These are phyloP conservation scores for Globisporangium cylindrosporum DNA, from an alignment of 352 stramenopile species.

Conservation along the genomic window DNA sequence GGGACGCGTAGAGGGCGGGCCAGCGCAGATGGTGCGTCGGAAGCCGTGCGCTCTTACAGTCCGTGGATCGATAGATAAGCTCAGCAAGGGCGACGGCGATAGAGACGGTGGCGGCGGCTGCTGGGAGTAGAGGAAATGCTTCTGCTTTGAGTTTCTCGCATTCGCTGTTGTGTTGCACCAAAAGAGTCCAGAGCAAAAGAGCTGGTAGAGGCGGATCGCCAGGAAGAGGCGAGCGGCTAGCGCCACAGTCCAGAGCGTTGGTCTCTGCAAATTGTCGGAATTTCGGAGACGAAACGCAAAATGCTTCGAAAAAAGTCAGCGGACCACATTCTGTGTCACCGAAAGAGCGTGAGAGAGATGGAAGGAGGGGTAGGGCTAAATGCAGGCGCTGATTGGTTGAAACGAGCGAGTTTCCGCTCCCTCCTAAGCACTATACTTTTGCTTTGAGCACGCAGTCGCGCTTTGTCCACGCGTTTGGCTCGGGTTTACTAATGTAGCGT, in stretches of 20 bases:
- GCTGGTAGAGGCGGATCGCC: slow-evolving; percentile 5
- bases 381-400: too few relatives aligned
- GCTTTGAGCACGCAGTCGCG: too few relatives aligned
- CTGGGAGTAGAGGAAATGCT: neutral
- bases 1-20: neutral
- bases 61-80: neutral
- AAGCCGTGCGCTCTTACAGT: neutral
- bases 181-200: slow-evolving; percentile 8
- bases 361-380: neutral
- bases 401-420: too few relatives aligned
- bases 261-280: neutral
- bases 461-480: too few relatives aligned
- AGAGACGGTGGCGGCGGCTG: neutral
- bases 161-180: neutral
- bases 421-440: too few relatives aligned
- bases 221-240: neutral
- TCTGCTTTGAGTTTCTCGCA: neutral
- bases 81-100: neutral
- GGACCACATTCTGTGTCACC: neutral
- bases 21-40: slow-evolving; percentile 4
- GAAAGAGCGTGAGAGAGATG: neutral
- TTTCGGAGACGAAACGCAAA: neutral
- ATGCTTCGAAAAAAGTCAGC: neutral
- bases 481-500: too few relatives aligned
- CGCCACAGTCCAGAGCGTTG: neutral